Conservation (phyloP, 345 rosid species). For the Lepidium africanum region DNA sequence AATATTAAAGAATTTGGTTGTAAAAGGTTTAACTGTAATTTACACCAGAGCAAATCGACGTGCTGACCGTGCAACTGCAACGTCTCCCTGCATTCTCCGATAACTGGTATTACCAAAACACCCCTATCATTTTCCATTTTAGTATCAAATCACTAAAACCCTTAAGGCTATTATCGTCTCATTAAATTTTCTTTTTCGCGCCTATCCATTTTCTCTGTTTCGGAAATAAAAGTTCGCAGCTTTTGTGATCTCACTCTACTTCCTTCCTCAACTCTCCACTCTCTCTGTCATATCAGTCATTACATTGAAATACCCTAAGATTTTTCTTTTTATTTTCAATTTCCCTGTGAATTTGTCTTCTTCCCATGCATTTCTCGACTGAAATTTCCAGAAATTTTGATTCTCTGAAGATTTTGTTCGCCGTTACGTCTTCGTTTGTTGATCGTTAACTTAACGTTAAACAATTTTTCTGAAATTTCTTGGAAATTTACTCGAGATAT, state of each 20-base stretch:
- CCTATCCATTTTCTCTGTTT: not conserved
- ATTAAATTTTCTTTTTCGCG: slow-evolving; percentile 16
- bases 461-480: not conserved
- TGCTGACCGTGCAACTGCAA: slow-evolving; percentile 25
- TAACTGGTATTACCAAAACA: not conserved
- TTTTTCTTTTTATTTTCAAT: not conserved
- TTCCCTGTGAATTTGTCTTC: not conserved
- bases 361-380: not conserved
- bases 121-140: not conserved
- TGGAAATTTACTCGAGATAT: not conserved
- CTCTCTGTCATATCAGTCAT: not conserved
- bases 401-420: not conserved
- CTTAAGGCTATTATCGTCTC: slow-evolving; percentile 15
- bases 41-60: slow-evolving; percentile 4
- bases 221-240: not conserved
- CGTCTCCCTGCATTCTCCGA: slow-evolving; percentile 9
- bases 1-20: not conserved
- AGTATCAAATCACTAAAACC: not conserved
- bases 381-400: not conserved
- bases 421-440: not conserved
- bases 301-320: not conserved
- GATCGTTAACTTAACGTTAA: not conserved
- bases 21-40: no score
- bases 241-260: not conserved
- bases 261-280: not conserved